Conservation (phyloP, 2,329 filamentous ascomycete species). For the Ceratocystis smalleyi region DNA sequence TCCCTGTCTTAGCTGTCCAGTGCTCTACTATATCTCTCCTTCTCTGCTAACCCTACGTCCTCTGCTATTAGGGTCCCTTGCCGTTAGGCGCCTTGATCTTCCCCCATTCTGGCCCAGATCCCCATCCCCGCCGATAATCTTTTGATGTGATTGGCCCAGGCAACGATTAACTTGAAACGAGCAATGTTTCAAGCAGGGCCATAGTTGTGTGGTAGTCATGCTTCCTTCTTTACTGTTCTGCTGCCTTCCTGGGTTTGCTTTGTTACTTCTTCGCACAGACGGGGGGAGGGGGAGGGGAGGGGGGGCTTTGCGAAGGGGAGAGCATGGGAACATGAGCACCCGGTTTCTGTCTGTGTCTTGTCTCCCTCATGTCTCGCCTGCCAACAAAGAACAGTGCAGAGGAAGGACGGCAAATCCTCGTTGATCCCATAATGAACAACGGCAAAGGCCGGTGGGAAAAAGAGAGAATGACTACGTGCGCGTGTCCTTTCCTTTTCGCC, state of each 20-base stretch:
- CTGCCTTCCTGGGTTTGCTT: background rate
- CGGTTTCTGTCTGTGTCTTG: background rate
- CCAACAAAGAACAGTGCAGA: no score
- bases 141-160: background rate
- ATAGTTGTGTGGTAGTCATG: background rate
- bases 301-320: background rate
- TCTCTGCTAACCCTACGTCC: no score
- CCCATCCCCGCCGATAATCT: background rate
- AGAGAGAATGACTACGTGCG: no score
- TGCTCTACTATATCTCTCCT: no score
- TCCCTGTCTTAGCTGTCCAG: background rate
- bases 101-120: background rate
- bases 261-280: background rate
- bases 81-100: background rate
- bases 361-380: no score
- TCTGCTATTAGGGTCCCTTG: background rate
- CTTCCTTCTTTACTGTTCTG: background rate
- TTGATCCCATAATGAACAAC: no score
- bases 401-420: no score
- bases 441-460: no score
- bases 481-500: no score
- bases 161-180: background rate
- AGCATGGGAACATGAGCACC: background rate
- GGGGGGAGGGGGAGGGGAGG: background rate
- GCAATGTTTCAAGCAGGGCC: background rate